These are phyloP conservation scores for Penicillium canariense DNA, from an alignment of 495 filamentous ascomycete species.

Conservation along the genomic window DNA sequence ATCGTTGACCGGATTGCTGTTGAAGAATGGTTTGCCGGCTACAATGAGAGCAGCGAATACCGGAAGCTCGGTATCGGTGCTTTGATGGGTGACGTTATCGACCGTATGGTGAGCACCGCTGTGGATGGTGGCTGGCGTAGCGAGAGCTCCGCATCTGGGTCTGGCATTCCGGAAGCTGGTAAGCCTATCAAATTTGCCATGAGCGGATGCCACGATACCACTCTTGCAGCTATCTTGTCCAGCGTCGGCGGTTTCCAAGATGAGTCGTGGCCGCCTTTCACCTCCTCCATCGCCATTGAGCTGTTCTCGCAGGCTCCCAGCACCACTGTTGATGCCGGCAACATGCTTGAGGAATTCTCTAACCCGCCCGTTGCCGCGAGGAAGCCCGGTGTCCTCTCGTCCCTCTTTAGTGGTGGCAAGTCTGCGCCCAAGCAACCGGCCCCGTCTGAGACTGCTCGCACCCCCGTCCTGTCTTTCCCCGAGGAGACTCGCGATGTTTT, in stretches of 20 bases:
- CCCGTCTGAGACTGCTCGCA: constrained; percentile 35
- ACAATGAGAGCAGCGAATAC: constrained; percentile 79
- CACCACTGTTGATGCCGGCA: constrained; percentile 4
- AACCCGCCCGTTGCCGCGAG: constrained; percentile 24
- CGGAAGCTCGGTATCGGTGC: constrained; percentile 81
- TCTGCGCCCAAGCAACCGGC: constrained; percentile 16
- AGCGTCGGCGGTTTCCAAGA: constrained; percentile 75
- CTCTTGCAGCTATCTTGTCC: constrained; percentile 73
- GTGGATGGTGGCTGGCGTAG: constrained; percentile 58
- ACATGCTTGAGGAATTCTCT: constrained; percentile 27
- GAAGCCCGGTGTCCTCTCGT: constrained; percentile 32
- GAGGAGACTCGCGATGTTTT: constrained; percentile 45
- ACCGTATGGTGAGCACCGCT: constrained; percentile 73
- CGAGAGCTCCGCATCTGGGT: constrained; percentile 51
- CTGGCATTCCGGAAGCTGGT: constrained; percentile 42
- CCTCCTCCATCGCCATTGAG: constrained; percentile 87
- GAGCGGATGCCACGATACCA: constrained; percentile 93
- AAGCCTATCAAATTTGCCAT: constrained; percentile 67
- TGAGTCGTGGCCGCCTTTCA: constrained; percentile 85
- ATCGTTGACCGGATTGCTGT: constrained; percentile 77
- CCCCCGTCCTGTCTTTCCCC: constrained; percentile 31
- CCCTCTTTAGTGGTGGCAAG: constrained; percentile 26
- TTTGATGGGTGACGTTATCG: constrained; percentile 79
- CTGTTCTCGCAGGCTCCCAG: constrained; percentile 60
- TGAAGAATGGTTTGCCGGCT: constrained; percentile 94